Evolutionary conservation across 768 basidiomycete genomes (phyloP).

Genomic region (Collybiopsis confluens): DNA sequence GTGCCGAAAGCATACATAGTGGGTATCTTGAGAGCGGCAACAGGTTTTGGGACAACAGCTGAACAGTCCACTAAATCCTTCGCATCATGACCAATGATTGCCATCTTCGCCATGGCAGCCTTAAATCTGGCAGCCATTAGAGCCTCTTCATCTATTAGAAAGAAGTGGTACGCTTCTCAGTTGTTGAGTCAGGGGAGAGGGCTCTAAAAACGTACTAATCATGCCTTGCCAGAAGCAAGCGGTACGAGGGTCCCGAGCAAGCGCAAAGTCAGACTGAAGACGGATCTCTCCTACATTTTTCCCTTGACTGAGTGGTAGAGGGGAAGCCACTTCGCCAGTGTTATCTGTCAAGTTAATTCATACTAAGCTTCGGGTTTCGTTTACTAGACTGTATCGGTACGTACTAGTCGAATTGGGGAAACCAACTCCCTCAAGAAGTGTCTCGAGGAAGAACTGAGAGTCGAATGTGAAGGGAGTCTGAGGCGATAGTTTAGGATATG

Average conservation of each 20-base stretch:
- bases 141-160: slow-evolving; percentile 16
- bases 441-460: slow-evolving; percentile 25
- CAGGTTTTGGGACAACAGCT: slow-evolving; percentile 10
- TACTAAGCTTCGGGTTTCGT: background rate
- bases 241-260: slow-evolving; percentile 26
- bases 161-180: background rate
- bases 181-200: too few relatives aligned
- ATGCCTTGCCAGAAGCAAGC: slow-evolving; percentile 38
- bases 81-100: slow-evolving; percentile 23
- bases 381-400: background rate
- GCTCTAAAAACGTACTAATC: slow-evolving; percentile 18
- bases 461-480: slow-evolving; percentile 28
- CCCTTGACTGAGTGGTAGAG: slow-evolving; percentile 10
- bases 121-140: slow-evolving; percentile 22
- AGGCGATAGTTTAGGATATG: slow-evolving; percentile 13
- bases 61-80: slow-evolving; percentile 23
- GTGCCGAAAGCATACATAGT: background rate
- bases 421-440: slow-evolving; percentile 20
- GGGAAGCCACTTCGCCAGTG: slow-evolving; percentile 19
- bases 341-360: slow-evolving; percentile 6
- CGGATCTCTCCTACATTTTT: slow-evolving; percentile 22
- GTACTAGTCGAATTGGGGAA: slow-evolving; percentile 21
- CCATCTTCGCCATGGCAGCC: slow-evolving; percentile 29
- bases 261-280: slow-evolving; percentile 22
- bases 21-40: background rate